Conservation (phyloP, 2,329 filamentous ascomycete genomes). For the Ilyonectria sp. region DNA sequence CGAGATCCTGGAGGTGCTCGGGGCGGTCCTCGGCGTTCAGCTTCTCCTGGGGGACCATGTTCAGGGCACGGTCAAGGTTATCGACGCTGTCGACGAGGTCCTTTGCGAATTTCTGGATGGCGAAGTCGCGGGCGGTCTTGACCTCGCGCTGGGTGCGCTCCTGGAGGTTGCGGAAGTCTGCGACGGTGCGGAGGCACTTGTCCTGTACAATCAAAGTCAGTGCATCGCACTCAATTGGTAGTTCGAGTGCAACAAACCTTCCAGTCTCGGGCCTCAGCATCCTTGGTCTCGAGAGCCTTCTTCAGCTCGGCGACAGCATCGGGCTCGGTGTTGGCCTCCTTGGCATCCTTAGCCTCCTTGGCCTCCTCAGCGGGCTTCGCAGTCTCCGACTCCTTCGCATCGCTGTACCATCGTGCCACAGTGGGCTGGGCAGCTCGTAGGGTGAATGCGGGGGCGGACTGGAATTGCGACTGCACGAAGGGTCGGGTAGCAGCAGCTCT, state of each 20-base stretch:
- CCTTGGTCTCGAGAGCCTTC: slow-evolving; percentile 68
- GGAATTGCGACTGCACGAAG: slow-evolving; percentile 56
- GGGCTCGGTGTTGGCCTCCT: slow-evolving; percentile 48
- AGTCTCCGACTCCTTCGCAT: slow-evolving; percentile 56
- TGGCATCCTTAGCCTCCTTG: slow-evolving; percentile 47
- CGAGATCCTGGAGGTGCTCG: slow-evolving; percentile 78
- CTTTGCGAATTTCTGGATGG: slow-evolving; percentile 94
- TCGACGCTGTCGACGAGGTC: slow-evolving; percentile 96
- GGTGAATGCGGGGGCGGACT: slow-evolving; percentile 54
- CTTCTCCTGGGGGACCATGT: slow-evolving; percentile 83
- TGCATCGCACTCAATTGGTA: slow-evolving; percentile 1
- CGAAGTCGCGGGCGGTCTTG: slow-evolving; percentile 89
- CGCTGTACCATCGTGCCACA: slow-evolving; percentile 64
- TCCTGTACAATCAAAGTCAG: slow-evolving; percentile 71
- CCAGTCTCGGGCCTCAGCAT: slow-evolving; percentile 76
- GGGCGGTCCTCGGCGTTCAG: slow-evolving; percentile 67
- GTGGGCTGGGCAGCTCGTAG: slow-evolving; percentile 55
- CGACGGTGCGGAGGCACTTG: slow-evolving; percentile 92
- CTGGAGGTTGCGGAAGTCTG: slow-evolving; percentile 98
- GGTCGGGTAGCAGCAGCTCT: slow-evolving; percentile 55
- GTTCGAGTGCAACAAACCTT: slow-evolving; percentile 74
- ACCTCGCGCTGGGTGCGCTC: slow-evolving; percentile 94
- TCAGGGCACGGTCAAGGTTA: slow-evolving; percentile 94
- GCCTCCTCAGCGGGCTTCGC: slow-evolving; percentile 49
- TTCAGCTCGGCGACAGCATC: slow-evolving; percentile 62